Base-by-base conservation (phyloP, 2,329 filamentous ascomycete species). In the Simplicillium sp. region DNA sequence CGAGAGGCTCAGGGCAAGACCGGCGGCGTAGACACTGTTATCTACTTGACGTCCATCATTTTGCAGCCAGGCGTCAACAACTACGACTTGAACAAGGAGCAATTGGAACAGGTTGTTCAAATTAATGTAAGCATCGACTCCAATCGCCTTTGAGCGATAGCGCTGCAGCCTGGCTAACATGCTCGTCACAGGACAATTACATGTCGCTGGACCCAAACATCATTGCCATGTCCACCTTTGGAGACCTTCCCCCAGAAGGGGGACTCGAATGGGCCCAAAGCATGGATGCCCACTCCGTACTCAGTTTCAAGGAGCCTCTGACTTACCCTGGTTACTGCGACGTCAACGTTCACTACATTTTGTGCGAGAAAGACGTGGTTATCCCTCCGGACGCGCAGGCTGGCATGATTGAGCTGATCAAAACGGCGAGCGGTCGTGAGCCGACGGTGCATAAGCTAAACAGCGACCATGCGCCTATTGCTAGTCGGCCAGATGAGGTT, bases 261-360 rank as follows among this genome's bases (percentile, higher is more conserved):
- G 31, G 13, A 5, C 12, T n/a, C 13, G 12, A n/a, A 13, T 33
- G 31, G 31, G 31, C 31, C 13, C 13, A 13, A 33, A 33, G 12
- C 13, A 13, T 33, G 13, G 15, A 5, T 15, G 15, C 6, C 13
- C 31, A 33, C 31, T 33, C 31, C 7, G 12, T n/a, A 5, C 31
- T 33, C 31, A 33, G 31, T 16, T 25, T 43, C 12, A 8, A 9
- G 17, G 31, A 52, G 15, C 45, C 50, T 3, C 44, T 68, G 33
- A 64, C 59, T 2, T 54, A 68, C 46, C 43, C 57, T 2, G 64
- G 62, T 1, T 68, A 66, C 44, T 61, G 59, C 41, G 54, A 67
- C 29, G 50, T 65, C 2, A 59, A 59, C 0, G 59, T 61, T 3
- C 65, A 58, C 1, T 69, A 61, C 43, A 47, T 68, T 8, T 2